Base-by-base conservation (phyloP, 495 filamentous ascomycete genomes). In the Annulohypoxylon moriforme region DNA sequence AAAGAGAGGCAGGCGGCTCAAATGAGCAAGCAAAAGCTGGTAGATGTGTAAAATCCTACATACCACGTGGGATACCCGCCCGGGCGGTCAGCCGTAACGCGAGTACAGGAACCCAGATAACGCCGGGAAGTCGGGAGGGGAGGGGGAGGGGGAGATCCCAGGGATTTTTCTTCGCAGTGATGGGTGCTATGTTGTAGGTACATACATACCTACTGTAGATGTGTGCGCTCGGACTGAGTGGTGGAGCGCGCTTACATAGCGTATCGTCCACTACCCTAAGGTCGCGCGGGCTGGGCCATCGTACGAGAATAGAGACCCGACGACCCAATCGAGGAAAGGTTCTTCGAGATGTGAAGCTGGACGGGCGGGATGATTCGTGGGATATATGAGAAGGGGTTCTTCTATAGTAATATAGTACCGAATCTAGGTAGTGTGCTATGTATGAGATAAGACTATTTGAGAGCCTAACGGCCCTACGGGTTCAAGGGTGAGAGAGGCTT, bases 1-100 rank as follows among this genome's bases (percentile, higher is more conserved):
- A 31, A 24, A 14, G 11, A n/a, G 4, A 40, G 6, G 9, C 22
- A 58, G 36, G 34, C 55, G 31, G 53, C 53, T 36, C 53, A 57
- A 58, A 13, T 49, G 52, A 44, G 16, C 53, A 57, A 66, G 11
- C 47, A 60, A 34, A 34, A 55, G 31, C 47, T 16, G 11, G 27
- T 16, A 14, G 7, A 11, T 6, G 27, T 53, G 44, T 36, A 49
- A 71, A 52, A 34, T 20, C 50, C 22, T 49, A 49, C 46, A 25
- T 49, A 56, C 65, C 70, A 73, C 70, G 65, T 73, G 65, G 60
- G 65, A 73, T 68, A 68, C 34, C 64, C 58, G 62, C 42, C 65
- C 65, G 65, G 38, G 20, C 49, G 31, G 57, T 55, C 47, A 73
- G 60, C 70, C 65, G 60, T 61, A 68, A 46, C 55, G 36, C 59